Percentiles rank a stretch among this genome's conserved stretches.
Conservation (phyloP, 352 stramenopile genomes). For the Peronosclerospora sorghi region DNA sequence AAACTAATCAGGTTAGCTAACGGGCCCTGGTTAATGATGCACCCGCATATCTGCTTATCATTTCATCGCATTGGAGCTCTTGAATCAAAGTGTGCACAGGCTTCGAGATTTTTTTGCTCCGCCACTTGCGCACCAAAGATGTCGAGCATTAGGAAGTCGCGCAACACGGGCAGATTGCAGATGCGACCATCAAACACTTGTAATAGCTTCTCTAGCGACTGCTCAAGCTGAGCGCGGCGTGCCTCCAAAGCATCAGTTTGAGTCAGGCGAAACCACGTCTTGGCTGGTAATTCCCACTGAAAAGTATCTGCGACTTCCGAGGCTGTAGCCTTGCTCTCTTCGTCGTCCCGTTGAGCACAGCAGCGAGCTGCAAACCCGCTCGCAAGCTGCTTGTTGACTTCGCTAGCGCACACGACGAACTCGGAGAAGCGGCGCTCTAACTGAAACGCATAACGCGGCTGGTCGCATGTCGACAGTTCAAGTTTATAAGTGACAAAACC, state of each 20-base stretch:
- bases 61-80: too few species aligned
- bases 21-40: too few species aligned
- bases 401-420: conserved; percentile 48
- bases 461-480: conserved; percentile 24
- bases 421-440: conserved; percentile 69
- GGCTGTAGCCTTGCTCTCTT: conserved; percentile 6
- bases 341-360: conserved; percentile 1
- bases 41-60: too few species aligned
- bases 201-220: conserved; percentile 39
- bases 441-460: conserved; percentile 33
- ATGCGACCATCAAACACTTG: conserved; percentile 24
- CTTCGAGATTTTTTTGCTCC: conserved; percentile 36
- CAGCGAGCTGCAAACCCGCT: conserved; percentile 8
- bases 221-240: conserved; percentile 43
- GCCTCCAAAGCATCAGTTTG: conserved; percentile 49
- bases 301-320: conserved; percentile 9
- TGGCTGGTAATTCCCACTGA: conserved; percentile 55
- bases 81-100: conserved; percentile 4
- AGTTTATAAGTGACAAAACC: conserved; percentile 61
- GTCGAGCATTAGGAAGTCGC: conserved; percentile 77
- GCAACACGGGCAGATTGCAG: conserved; percentile 37
- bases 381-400: conserved; percentile 31
- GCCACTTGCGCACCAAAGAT: conserved; percentile 62
- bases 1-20: too few species aligned
- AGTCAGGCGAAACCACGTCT: conserved; percentile 73